Base-by-base conservation (phyloP, 108 stramenopile species). In the Stephanodiscus triporus region DNA sequence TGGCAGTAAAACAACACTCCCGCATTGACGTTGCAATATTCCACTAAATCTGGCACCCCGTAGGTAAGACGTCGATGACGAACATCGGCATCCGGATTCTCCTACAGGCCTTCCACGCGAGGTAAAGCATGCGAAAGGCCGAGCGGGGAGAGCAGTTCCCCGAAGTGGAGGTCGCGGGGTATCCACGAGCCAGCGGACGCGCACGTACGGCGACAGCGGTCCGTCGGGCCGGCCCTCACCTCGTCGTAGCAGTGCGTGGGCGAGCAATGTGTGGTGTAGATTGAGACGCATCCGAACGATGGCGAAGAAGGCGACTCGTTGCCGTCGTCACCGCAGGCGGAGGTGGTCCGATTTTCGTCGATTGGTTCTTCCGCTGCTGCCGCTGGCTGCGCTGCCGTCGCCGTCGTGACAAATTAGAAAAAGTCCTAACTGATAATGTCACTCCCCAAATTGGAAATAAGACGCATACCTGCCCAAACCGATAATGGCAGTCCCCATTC, bases 1-100 rank as follows among this genome's bases (percentile, higher is more conserved):
- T 99, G 99, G 82, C 99, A 99, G 77, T 99, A 99, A 77, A 97
- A 99, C 22, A 98, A 65, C 3, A 97, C 89, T 0, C 87, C 80
- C 10, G 85, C 80, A 24, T 63, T 67, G 2, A 80, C 74, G 73
- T 85, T 60, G 47, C 73, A 84, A 51, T 20, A 87, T 83, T 57
- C 84, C 59, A 78, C 87, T 81, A 89, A 85, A 71, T 85, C 85
- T 9, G 85, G 85, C 37, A 99, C 55, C 4, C 91, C 24, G 95
- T 90, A 30, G 98, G 98, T 48, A 99, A 68, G 19, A 95, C 97
- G 68, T 96, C 97, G 37, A 97, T 84, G 22, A 95, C 89, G 45
- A 97, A 88, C 85, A 72, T 81, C 64, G 17, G 84, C 88, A 48
- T 84, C n/a, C 54, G 73, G 76, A 75, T 81, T 84, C 65, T 84